phyloP scores from a whole-genome alignment of 2,329 filamentous ascomycete genomes.

The Beauveria sp. region DNA sequence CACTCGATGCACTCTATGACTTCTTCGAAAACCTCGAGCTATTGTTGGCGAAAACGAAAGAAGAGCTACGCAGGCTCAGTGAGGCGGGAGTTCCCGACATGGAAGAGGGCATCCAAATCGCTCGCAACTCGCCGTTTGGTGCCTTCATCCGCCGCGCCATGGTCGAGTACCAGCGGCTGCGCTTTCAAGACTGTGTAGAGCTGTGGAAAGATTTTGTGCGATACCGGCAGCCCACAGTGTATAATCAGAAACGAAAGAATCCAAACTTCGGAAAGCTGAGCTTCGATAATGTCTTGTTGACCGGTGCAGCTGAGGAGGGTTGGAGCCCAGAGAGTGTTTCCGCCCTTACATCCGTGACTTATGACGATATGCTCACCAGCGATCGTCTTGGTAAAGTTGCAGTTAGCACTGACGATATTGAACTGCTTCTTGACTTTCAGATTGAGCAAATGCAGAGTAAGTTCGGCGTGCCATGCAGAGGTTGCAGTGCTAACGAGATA shows the following conservation, averaged over 20 bases:
- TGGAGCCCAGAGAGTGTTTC: conserved; percentile 37
- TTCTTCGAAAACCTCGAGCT: conserved; percentile 59
- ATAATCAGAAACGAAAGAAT: conserved; percentile 56
- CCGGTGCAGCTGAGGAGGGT: conserved; percentile 43
- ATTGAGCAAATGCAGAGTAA: conserved; percentile 78
- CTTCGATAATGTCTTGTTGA: conserved; percentile 49
- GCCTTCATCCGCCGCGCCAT: conserved; percentile 68
- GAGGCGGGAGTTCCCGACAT: conserved; percentile 31
- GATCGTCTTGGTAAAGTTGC: conserved; percentile 32
- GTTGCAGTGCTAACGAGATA: conserved; percentile 12
- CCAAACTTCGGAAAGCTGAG: conserved; percentile 48
- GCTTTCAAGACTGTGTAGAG: conserved; percentile 68
- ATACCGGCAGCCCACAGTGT: conserved; percentile 70
- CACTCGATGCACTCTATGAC: conserved; percentile 67
- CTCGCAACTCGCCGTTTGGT: conserved; percentile 71
- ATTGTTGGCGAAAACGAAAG: conserved; percentile 54
- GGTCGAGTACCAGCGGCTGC: conserved; percentile 72
- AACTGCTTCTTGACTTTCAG: conserved; percentile 78
- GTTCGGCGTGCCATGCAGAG: conserved; percentile 15
- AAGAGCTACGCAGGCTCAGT: conserved; percentile 48
- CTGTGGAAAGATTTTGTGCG: conserved; percentile 78
- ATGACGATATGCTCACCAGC: conserved; percentile 44
- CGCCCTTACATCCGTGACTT: conserved; percentile 38
- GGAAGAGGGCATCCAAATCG: conserved; percentile 51
- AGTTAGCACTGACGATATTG: conserved; percentile 71